Evolutionary conservation across 192 early-diverging fungal species (phyloP).

Genomic region (Rhizophagus sp.): DNA sequence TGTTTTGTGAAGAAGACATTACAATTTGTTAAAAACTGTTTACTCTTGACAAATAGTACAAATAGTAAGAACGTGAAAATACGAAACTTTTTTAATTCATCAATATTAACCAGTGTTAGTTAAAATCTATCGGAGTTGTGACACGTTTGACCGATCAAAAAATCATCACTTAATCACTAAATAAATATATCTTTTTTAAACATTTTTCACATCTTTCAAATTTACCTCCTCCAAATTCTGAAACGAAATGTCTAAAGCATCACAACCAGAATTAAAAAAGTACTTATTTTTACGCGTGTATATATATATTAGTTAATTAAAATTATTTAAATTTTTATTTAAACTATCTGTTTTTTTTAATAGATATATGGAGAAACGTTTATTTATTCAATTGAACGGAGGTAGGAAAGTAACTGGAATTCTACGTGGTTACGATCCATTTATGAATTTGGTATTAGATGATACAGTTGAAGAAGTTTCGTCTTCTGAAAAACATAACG

Average conservation of each 20-base stretch:
- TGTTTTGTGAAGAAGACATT: not conserved
- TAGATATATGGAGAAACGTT: constrained; percentile 91
- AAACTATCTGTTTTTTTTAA: not conserved
- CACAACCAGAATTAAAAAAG: constrained; percentile 32
- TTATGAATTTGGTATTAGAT: constrained; percentile 98
- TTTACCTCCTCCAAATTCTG: not conserved
- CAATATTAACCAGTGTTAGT: not conserved
- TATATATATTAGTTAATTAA: not conserved
- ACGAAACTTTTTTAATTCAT: too few relatives aligned
- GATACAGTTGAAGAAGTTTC: constrained; percentile 83
- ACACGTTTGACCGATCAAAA: not conserved
- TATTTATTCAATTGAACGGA: constrained; percentile 91
- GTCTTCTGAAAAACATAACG: constrained; percentile 63
- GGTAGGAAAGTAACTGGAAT: constrained; percentile 90
- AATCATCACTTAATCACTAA: not conserved
- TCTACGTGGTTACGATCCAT: constrained; percentile 97
- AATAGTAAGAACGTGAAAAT: not conserved
- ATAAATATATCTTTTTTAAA: too few relatives aligned
- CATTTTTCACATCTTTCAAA: too few relatives aligned
- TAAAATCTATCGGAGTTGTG: not conserved
- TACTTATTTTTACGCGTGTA: not conserved
- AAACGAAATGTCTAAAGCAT: constrained; percentile 27
- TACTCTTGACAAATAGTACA: not conserved
- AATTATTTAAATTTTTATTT: not conserved
- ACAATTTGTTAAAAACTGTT: not conserved